These are phyloP conservation scores for Malus sieversii DNA, from an alignment of 306 rosid genomes.

Conservation along the genomic window DNA sequence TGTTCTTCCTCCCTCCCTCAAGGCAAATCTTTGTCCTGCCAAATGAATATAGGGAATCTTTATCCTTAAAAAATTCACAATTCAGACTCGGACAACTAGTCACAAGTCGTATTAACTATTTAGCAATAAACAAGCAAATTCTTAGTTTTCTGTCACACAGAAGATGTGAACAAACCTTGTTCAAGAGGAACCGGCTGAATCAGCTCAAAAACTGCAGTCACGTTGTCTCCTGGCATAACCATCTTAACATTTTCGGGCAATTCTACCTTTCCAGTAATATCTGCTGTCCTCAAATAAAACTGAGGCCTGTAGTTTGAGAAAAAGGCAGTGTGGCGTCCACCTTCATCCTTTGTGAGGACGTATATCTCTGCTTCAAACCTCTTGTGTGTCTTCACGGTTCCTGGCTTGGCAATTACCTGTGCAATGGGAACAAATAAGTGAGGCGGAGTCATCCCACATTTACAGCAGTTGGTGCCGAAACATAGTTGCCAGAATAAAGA, in stretches of 20 bases:
- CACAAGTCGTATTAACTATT: not conserved
- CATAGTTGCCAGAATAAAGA: not conserved
- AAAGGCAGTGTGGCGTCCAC: constrained; percentile 97
- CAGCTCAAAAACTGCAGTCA: constrained; percentile 78
- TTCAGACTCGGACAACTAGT: not conserved
- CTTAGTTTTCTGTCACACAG: not conserved
- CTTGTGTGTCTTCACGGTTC: constrained; percentile 68
- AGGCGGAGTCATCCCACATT: not conserved
- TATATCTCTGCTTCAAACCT: constrained; percentile 96
- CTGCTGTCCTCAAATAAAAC: constrained; percentile 96
- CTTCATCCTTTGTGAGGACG: constrained; percentile 96
- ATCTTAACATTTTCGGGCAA: constrained; percentile 85
- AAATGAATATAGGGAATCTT: not conserved
- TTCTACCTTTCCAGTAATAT: constrained; percentile 89
- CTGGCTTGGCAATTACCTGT: constrained; percentile 95
- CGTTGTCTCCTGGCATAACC: constrained; percentile 99
- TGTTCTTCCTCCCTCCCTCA: constrained; percentile 99
- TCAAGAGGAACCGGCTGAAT: constrained; percentile 89
- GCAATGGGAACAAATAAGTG: not conserved
- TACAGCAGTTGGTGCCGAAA: not conserved
- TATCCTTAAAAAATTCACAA: no score
- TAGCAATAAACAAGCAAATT: not conserved
- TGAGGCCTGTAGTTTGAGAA: constrained; percentile 95
- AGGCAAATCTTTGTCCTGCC: constrained; percentile 97
- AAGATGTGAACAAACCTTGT: constrained; percentile 46